Evolutionary conservation across 1,139 yeast species (phyloP), one percentile per base, ranked within the genome.

Genomic region (Debaryomyces psychrophilus): DNA sequence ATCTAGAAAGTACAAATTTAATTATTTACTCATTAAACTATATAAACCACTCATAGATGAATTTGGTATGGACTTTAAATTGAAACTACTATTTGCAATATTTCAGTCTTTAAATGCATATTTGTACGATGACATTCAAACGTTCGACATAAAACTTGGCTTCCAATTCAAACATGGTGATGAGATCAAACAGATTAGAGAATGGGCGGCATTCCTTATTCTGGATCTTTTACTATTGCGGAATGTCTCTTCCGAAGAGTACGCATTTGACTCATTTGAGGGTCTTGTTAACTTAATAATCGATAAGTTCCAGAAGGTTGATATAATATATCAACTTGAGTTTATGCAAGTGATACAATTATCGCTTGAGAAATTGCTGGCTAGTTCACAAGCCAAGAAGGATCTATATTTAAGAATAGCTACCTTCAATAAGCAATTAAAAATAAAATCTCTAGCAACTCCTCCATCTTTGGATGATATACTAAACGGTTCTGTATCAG

Each of bases 21-120:
- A 66, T 41, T 50, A 60, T 0, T 50, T 66, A n/a, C 49, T 71
- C 15, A 47, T 62, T 35, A 68, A 69, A 45, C 45, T 72, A 18
- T 71, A 70, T 51, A 47, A 44, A 22, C 76, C 77, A 1, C 53
- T 72, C 28, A 48, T 72, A 11, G 68, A 67, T 22, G 69, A 61
- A 31, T 52, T 69, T 39, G 73, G 72, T 1, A 31, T 45, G 4
- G 37, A 46, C 1, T 59, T 65, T 47, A 62, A 61, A 45, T n/a
- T 54, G 22, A 44, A 50, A 14, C 46, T 59, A 5, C 42, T 61
- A 5, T 15, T 34, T 2, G 37, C 34, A n/a, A 50, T 12, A 14
- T 46, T 6, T 64, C 61, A 37, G 41, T 61, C 17, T 29, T 55
- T 36, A 62, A 61, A 46, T 60, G 65, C 65, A n/a, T 29, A 27